Base-by-base conservation (phyloP, 495 filamentous ascomycete genomes). In the Melanomma pulvis-pyrius region DNA sequence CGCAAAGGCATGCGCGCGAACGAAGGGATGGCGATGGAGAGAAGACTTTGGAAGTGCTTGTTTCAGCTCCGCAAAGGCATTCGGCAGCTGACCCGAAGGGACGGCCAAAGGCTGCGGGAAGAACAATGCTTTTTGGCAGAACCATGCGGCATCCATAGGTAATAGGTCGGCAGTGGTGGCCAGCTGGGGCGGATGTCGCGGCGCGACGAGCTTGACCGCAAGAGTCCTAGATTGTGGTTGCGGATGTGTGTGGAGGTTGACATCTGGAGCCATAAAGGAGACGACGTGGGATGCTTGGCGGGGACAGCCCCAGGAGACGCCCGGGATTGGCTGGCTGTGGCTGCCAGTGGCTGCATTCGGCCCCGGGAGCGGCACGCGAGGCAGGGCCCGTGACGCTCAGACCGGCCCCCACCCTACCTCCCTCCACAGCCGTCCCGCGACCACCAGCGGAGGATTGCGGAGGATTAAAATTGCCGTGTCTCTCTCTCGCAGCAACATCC, bases 61-160 rank as follows among this genome's bases (percentile, higher is more conserved):
- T 50, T 28, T 50, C 48, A 50, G 48, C 48, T 50, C 25, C 48
- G 21, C 48, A 28, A 28, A 25, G 25, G 48, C 48, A 50, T 50
- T 24, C 48, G 22, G 48, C 48, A 50, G 9, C 48, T 28, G 25
- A 28, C 48, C 48, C 2, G 19, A 50, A 25, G 5, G 21, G 48
- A 50, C 5, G n/a, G 19, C 9, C 8, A 50, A 44, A 44, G 39
- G 39, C 39, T 44, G 39, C 39, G n/a, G 8, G 39, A 7, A 44
- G 39, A 6, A 6, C 39, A 6, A 44, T 44, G 39, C 39, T 44
- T 44, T 44, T 44, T 44, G 32, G 8, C 39, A 44, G 39, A 15
- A 44, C n/a, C 3, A 15, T 6, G 39, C 17, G 13, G 3, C 9
- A 44, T 44, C 39, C 8, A 44, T 44, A 44, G 39, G 39, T 15